A percentile compares a stretch with the other conserved stretches of the same genome.
Evolutionary conservation across 202 grass and related monocot genomes (phyloP).

Genomic region (Tripidium arundinaceum): DNA sequence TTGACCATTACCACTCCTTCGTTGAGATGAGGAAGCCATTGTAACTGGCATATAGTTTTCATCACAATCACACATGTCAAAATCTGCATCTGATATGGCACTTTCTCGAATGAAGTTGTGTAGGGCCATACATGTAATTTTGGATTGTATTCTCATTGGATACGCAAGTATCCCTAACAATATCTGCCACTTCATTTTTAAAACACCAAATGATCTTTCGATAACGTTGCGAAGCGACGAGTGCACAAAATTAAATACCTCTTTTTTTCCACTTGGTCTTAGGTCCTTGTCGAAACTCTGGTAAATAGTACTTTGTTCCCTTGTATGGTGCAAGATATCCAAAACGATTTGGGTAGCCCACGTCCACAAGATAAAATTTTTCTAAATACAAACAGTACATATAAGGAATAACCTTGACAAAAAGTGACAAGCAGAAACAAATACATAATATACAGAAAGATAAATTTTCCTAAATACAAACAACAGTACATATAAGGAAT

Average conservation of each 20-base stretch:
- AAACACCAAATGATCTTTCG: not conserved
- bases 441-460: too few species aligned
- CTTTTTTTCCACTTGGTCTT: not conserved
- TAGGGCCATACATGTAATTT: not conserved
- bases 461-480: too few species aligned
- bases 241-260: not conserved
- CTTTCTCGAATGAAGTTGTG: not conserved
- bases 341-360: not conserved
- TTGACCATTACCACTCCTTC: too few species aligned
- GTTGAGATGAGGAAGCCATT: too few species aligned
- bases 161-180: not conserved
- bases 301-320: not conserved
- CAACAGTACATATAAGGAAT: too few species aligned
- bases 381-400: not conserved
- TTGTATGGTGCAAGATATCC: not conserved
- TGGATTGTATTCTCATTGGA: not conserved
- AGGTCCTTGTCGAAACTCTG: not conserved
- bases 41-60: not conserved
- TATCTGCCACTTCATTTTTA: not conserved
- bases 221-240: not conserved
- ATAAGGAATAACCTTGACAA: not conserved
- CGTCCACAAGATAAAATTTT: not conserved
- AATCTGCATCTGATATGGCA: not conserved
- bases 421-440: too few species aligned
- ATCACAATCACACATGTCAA: not conserved